Evolutionary conservation across 176 grass and related monocot species (phyloP), one percentile per base, ranked within the genome.

Genomic region (Hordeum marinum): DNA sequence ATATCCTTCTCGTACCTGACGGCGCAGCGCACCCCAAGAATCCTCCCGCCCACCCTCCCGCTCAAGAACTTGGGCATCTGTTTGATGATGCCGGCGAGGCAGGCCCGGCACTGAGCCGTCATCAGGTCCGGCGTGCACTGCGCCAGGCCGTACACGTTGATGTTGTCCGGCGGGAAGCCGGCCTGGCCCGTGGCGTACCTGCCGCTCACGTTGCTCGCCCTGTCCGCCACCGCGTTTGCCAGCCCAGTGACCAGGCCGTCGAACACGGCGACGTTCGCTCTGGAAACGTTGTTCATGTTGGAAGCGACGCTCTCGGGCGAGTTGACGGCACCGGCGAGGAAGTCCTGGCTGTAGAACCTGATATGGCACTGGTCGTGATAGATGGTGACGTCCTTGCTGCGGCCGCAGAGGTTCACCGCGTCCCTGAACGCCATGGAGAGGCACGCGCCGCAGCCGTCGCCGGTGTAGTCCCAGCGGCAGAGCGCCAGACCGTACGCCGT

Each of bases 301-400:
- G 0, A 11, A 5, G 71, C 78, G 0, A 3, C 4, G 6, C 14
- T 70, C 83, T 85, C 45, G 1, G 85, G 89, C 39, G 4, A 11
- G 85, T 90, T 90, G 17, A 1, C 10, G 48, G 9, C 21, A 15
- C 84, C 68, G 76, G 85, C 21, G 36, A 80, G 84, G 84, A 87
- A 59, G 80, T 87, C 50, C 23, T 67, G 75, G 89, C 62, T 76
- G 14, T 77, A 69, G 76, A 76, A 87, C 23, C 84, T 75, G 48
- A 88, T 23, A 46, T 90, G 85, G 76, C 85, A 90, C 85, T 90
- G 80, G 85, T 90, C 89, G 80, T 84, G 55, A 81, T 80, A 90
- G 60, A 90, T 11, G 21, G 85, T 67, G 4, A 65, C 85, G 80
- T 87, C 89, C 39, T 23, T 68, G 80, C 76, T 90, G 85, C 9